phyloP scores from a whole-genome alignment of 768 basidiomycete genomes.

The Rossbeevera mucosa region DNA sequence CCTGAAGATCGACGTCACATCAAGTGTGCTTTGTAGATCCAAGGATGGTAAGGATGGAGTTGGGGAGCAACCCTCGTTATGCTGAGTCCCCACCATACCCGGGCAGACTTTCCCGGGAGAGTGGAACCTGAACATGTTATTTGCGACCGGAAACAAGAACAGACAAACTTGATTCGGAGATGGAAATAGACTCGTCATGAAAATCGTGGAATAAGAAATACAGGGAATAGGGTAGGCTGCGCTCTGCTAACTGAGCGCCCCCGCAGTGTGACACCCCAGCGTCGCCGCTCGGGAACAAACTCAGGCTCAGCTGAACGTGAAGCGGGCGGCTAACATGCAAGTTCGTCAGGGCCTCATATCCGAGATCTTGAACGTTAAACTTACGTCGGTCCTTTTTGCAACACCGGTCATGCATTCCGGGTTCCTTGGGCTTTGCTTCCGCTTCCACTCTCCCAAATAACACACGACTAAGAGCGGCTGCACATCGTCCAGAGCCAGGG shows the following conservation, averaged over 20 bases:
- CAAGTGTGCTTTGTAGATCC: background rate
- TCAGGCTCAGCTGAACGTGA: background rate
- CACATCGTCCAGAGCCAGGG: too few relatives aligned
- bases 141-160: slow-evolving; percentile 16
- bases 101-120: background rate
- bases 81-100: slow-evolving; percentile 14
- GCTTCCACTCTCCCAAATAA: background rate
- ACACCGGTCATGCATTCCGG: slow-evolving; percentile 10
- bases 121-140: background rate
- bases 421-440: background rate
- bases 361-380: slow-evolving; percentile 9
- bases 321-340: background rate
- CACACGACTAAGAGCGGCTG: background rate
- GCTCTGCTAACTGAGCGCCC: background rate
- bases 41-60: background rate
- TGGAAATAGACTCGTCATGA: slow-evolving; percentile 6
- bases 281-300: background rate
- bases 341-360: background rate
- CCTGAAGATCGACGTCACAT: background rate
- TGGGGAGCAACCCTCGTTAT: slow-evolving; percentile 2
- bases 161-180: background rate
- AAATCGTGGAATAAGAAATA: background rate
- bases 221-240: background rate
- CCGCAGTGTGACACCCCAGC: too few relatives aligned
- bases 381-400: background rate